Base-by-base conservation (phyloP, 495 filamentous ascomycete species). In the Bryoglossum gracile region DNA sequence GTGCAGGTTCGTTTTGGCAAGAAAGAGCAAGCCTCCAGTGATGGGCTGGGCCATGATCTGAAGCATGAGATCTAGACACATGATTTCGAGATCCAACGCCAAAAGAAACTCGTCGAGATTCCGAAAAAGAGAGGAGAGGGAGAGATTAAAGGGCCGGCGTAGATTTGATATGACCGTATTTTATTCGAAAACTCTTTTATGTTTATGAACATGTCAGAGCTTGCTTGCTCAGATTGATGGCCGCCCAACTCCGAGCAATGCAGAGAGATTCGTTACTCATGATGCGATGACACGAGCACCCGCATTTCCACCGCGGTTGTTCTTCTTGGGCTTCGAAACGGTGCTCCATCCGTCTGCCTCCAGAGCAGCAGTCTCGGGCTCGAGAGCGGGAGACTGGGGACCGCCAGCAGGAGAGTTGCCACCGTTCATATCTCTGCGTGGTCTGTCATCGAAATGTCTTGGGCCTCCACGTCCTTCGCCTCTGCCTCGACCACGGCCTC, bases 291-390 rank as follows among this genome's bases (percentile, higher is more conserved):
- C 50, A 30, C 66, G 67, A 33, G 59, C 53, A 53, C 57, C 39
- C 30, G 56, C 51, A 39, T 54, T 58, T 34, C 50, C 54, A 25
- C 67, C 64, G 53, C 74, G 68, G 22, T 69, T 68, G 42, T 59
- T 63, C 54, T 74, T 75, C 62, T 70, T 76, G 21, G 76, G 64
- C 59, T 70, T 67, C 54, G 69, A 65, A 36, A 89, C 84, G 10
- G 83, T 87, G 62, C 84, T 89, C 84, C 86, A 87, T 51, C 84
- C 83, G 55, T 88, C 86, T 19, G 82, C 81, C 48, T 86, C 82
- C 4, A 64, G 65, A 25, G 65, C 52, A 16, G 34, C 37, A n/a
- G 53, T 17, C 58, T 72, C 70, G 10, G 65, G 48, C 10, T 66
- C 56, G 24, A 61, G 26, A 14, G 65, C 45, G 22, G 70, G 51